Base-by-base conservation (phyloP, 1,284 basidiomycete genomes). In the Cryptococcus sp. region DNA sequence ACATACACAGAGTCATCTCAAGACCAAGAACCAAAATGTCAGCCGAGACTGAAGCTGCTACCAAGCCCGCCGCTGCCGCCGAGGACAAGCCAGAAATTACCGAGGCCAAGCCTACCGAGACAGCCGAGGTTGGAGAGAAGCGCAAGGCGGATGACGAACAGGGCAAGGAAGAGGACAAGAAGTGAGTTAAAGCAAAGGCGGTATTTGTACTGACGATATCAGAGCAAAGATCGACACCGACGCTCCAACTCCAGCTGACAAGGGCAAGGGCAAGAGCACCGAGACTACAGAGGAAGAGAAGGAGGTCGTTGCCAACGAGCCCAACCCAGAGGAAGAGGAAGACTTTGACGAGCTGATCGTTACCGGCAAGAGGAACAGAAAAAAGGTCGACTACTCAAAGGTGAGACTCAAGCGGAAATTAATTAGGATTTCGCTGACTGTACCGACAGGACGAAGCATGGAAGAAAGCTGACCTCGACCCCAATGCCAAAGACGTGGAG, bases 391-490 rank as follows among this genome's bases (percentile, higher is more conserved):
- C 61, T 75, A 75, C 50, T 29, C 70, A 38, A 62, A 67, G 10
- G 73, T 75, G 54, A 64, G 73, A 63, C 23, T 46, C 25, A 25
- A 22, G 34, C 19, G 20, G 7, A 20, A 50, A 22, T 52, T 26
- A 29, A 16, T 26, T 23, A 34, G 19, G 34, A 10, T 25, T 16
- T 41, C 5, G 13, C 26, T 37, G 17, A 40, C 23, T 38, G 47
- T 20, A 52, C 26, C 7, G 19, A 19, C 55, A 76, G 72, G 60
- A 60, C 5, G 65, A 73, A 53, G 73, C 71, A 0, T 61, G 64
- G 55, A 55, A 69, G 37, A 65, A 66, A 19, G 75, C 75, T n/a
- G 75, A 69, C 19, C 60, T 77, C 48, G 59, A 69, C 25, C 56
- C 61, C 22, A 64, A 67, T 40, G 71, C 61, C 19, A 59, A 63